These are phyloP conservation scores for Croton laevigatus DNA, from an alignment of 441 rosid species.

Conservation along the genomic window DNA sequence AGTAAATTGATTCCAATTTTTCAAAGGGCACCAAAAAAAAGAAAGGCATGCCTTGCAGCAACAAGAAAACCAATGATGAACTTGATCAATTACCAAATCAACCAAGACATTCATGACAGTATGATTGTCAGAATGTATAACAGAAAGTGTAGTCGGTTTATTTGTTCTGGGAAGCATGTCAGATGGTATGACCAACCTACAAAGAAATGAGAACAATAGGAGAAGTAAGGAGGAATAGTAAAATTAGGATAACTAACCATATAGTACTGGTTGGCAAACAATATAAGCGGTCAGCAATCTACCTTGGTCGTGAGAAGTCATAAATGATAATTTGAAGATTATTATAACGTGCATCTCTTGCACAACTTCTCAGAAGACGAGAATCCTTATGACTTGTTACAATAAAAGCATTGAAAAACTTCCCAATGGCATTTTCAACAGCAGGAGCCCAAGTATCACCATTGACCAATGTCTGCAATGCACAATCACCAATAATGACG, in stretches of 20 bases:
- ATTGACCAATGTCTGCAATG: slow-evolving; percentile 63
- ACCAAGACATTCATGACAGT: slow-evolving; percentile 89
- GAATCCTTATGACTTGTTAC: slow-evolving; percentile 86
- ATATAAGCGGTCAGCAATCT: slow-evolving; percentile 19
- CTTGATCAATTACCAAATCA: slow-evolving; percentile 63
- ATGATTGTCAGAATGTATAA: slow-evolving; percentile 64
- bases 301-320: slow-evolving; percentile 93
- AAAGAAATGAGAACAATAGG: slow-evolving; percentile 23
- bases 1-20: slow-evolving; percentile 12
- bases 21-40: slow-evolving; percentile 7
- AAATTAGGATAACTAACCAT: slow-evolving; percentile 7
- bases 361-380: slow-evolving; percentile 68
- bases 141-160: slow-evolving; percentile 81
- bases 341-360: slow-evolving; percentile 63
- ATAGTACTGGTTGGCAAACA: slow-evolving; percentile 17
- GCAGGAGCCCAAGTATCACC: slow-evolving; percentile 90
- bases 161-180: slow-evolving; percentile 85
- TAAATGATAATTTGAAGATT: slow-evolving; percentile 76
- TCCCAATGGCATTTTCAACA: slow-evolving; percentile 91
- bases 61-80: slow-evolving; percentile 11
- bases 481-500: slow-evolving; percentile 16
- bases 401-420: slow-evolving; percentile 86
- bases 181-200: slow-evolving; percentile 73
- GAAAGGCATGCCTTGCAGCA: slow-evolving; percentile 12
- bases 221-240: slow-evolving; percentile 15